Conservation (phyloP, 306 rosid species). For the Phaseolus lunatus region DNA sequence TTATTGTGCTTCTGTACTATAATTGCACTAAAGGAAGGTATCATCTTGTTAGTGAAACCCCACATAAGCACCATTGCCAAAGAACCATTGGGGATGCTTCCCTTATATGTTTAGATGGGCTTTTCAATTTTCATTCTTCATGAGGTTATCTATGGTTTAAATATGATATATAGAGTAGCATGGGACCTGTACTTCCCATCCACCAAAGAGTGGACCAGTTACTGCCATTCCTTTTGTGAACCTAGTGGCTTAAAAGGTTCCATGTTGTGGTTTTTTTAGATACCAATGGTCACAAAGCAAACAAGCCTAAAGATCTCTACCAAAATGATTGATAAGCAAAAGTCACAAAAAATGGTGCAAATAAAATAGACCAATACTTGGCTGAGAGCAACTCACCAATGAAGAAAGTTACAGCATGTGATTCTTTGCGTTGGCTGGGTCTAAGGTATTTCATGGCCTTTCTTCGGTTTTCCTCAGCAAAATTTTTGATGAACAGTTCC, state of each 20-base stretch:
- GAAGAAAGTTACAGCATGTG: constrained; percentile 88
- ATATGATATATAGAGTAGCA: constrained; percentile 39
- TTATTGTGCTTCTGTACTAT: constrained; percentile 8
- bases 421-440: constrained; percentile 80
- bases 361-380: constrained; percentile 27
- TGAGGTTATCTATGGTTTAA: constrained; percentile 42
- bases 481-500: constrained; percentile 72
- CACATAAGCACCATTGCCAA: constrained; percentile 41
- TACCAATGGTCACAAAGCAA: constrained; percentile 58
- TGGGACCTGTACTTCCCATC: constrained; percentile 60
- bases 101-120: constrained; percentile 42
- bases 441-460: constrained; percentile 98
- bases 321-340: constrained; percentile 46
- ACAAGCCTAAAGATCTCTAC: constrained; percentile 50
- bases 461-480: constrained; percentile 76
- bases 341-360: constrained; percentile 37
- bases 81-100: constrained; percentile 42
- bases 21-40: constrained; percentile 23
- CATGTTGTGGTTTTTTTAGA: constrained; percentile 48
- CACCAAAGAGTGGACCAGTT: constrained; percentile 58
- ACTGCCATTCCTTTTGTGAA: constrained; percentile 48
- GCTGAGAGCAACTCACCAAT: constrained; percentile 69
- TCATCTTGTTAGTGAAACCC: constrained; percentile 44
- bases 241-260: constrained; percentile 68
- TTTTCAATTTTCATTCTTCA: constrained; percentile 49